Conservation (phyloP, 2,329 filamentous ascomycete genomes). For the Cladosporium sp. region DNA sequence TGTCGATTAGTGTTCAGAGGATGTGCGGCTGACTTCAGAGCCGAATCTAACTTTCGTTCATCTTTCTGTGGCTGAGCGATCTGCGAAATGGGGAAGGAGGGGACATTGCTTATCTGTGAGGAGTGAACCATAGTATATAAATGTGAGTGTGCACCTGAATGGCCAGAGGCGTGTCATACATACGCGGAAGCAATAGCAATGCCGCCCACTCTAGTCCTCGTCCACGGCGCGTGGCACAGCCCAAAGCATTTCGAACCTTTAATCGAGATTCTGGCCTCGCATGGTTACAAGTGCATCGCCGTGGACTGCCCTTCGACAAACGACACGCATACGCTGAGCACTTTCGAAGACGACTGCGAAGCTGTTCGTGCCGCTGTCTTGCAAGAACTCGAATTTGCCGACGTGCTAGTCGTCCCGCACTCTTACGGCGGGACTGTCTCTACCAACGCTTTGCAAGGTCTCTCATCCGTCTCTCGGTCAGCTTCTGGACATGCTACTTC, state of each 20-base stretch:
- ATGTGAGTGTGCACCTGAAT: background rate
- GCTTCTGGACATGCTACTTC: conserved; percentile 20
- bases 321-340: background rate
- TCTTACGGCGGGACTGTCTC: conserved; percentile 24
- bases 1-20: no score
- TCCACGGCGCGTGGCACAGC: conserved; percentile 34
- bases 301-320: conserved; percentile 28
- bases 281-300: conserved; percentile 27
- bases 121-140: background rate
- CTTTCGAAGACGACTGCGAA: conserved; percentile 20
- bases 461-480: conserved; percentile 8
- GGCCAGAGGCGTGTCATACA: background rate
- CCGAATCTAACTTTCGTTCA: no score
- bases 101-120: no score
- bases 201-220: conserved; percentile 25
- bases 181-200: background rate
- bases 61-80: no score
- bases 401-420: conserved; percentile 28
- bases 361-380: conserved; percentile 17
- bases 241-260: conserved; percentile 26
- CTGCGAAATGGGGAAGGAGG: no score
- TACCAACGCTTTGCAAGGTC: conserved; percentile 15
- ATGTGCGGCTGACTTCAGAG: no score
- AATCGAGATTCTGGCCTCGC: conserved; percentile 21
- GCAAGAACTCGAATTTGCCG: background rate